Evolutionary conservation across 2,329 filamentous ascomycete genomes (phyloP).

Genomic region (Kalaharituber pfeilii): DNA sequence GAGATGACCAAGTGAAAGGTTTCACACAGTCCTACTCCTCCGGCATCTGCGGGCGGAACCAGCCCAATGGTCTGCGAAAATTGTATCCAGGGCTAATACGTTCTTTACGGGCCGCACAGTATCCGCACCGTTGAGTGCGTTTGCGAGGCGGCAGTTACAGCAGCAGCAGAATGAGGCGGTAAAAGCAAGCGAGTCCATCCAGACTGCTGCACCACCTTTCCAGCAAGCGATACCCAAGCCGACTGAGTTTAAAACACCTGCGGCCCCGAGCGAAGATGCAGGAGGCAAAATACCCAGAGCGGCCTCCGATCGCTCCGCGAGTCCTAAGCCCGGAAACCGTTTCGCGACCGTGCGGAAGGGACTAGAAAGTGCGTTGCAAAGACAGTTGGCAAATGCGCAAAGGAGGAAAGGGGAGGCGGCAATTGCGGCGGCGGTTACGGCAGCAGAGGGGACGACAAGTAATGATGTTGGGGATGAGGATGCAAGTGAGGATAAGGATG

Average conservation of each 20-base stretch:
- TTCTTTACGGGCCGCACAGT: too few species aligned
- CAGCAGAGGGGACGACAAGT: background rate
- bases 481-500: background rate
- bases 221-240: conserved; percentile 8
- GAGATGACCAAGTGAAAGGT: conserved; percentile 20
- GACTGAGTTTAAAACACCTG: background rate
- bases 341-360: background rate
- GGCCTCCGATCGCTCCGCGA: background rate
- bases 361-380: background rate
- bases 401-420: background rate
- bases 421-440: background rate
- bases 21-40: background rate
- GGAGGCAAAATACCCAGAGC: background rate
- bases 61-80: too few species aligned
- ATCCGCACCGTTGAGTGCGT: conserved; percentile 19
- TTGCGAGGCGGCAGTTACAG: conserved; percentile 19
- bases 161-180: too few species aligned
- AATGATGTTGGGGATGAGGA: conserved; percentile 1
- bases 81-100: too few species aligned
- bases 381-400: conserved; percentile 2
- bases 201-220: conserved; percentile 2
- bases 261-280: background rate
- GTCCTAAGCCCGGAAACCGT: background rate
- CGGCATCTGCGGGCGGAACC: background rate
- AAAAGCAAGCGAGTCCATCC: conserved; percentile 8